Evolutionary conservation across 2,329 filamentous ascomycete genomes (phyloP), one percentile per base, ranked within the genome.

Genomic region (Bipolaris bicolor): DNA sequence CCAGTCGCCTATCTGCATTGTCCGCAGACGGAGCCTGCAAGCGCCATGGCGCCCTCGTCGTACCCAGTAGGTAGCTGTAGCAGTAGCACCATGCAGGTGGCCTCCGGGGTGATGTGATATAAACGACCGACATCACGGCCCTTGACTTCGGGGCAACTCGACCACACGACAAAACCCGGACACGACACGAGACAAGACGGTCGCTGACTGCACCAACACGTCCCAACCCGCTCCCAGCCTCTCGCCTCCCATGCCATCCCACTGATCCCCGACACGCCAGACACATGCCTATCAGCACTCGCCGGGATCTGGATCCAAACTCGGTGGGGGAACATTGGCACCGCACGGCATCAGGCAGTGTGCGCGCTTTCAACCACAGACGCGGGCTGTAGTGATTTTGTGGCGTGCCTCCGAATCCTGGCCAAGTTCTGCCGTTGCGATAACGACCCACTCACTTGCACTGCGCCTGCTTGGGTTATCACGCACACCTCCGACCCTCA

Each of bases 371-470:
- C 40, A 60, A 53, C 59, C 57, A 61, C 59, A 60, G 60, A 60
- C 60, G 50, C 57, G 57, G 53, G 20, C 52, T 52, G 53, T 53
- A 55, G 49, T 53, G 47, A 55, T 56, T 57, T 49, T 57, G 57
- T 62, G 60, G 60, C 60, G 53, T 55, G 41, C 57, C 47, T 53
- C 57, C 50, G 52, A 56, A 59, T 59, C 57, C 57, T 54, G 52
- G 60, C 52, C 56, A 62, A 60, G 59, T 52, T 31, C 49, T 63
- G 61, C 61, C 56, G 59, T 57, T 54, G 64, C 67, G 68, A 71
- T 71, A 70, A 68, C 58, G 52, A 59, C 58, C 58, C 63, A 65
- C 61, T 49, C 55, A 24, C 49, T 53, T 44, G 49, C 31, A 52
- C 55, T 53, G 55, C 49, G 47, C 33, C 52, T 47, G 57, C 55